Evolutionary conservation across 352 stramenopile genomes (phyloP).

Genomic region (Globisporangium recalcitrans): DNA sequence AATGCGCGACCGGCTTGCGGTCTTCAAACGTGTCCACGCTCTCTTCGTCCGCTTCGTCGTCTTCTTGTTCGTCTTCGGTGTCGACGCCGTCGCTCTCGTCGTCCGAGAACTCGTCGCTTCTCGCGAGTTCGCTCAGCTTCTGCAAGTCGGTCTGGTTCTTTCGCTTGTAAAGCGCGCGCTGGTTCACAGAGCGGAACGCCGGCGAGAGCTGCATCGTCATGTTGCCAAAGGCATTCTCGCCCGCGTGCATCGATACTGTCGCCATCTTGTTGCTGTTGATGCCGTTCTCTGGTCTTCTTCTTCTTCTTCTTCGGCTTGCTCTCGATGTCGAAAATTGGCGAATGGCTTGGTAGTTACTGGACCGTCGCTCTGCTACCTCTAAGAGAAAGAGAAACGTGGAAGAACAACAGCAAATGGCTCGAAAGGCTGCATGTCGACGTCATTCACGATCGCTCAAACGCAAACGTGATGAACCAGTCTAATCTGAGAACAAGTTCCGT

Average conservation of each 20-base stretch:
- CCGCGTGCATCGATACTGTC: conserved; percentile 51
- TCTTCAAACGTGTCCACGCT: conserved; percentile 14
- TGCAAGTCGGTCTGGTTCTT: conserved; percentile 32
- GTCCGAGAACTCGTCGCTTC: conserved; percentile 79
- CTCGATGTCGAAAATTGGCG: conserved; percentile 4
- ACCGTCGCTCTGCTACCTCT: background rate
- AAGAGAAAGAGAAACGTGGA: conserved; percentile 6
- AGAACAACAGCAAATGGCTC: conserved; percentile 8
- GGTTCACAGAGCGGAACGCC: conserved; percentile 43
- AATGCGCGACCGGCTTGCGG: background rate
- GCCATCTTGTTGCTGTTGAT: conserved; percentile 26
- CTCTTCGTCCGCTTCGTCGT: conserved; percentile 21
- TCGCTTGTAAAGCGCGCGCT: conserved; percentile 37
- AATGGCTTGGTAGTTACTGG: background rate
- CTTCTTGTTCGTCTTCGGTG: conserved; percentile 40
- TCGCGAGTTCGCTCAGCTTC: conserved; percentile 62
- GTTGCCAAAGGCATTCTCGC: conserved; percentile 41
- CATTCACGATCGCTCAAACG: background rate
- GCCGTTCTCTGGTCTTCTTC: background rate
- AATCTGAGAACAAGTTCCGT: conserved; percentile 4
- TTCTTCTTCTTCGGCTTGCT: conserved; percentile 7
- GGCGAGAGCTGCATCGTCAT: conserved; percentile 47
- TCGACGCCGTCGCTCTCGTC: conserved; percentile 73
- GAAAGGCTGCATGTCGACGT: conserved; percentile 11
- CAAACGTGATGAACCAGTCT: background rate